Conservation (phyloP, 2,329 filamentous ascomycete species). For the Hypomyces perniciosus region DNA sequence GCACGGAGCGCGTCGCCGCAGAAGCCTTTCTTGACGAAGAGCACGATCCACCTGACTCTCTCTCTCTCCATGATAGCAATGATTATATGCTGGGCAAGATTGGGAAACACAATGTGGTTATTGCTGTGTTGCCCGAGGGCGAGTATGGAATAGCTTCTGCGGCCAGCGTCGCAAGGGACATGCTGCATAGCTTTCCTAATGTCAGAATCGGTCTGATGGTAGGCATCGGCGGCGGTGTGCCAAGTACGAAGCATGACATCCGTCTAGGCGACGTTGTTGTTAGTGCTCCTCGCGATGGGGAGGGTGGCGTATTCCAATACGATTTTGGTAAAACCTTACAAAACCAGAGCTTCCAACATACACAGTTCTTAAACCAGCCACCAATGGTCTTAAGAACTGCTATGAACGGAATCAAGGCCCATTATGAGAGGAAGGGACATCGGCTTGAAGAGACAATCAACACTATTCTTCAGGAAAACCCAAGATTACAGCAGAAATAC, state of each 20-base stretch:
- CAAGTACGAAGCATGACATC: constrained; percentile 27
- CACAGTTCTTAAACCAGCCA: no score
- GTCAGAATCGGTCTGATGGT: constrained; percentile 19
- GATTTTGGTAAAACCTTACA: no score
- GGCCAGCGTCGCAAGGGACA: constrained; percentile 20
- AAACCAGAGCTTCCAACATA: no score
- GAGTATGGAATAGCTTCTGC: constrained; percentile 13
- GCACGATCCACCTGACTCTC: constrained; percentile 25
- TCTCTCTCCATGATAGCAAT: constrained; percentile 11
- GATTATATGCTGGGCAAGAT: constrained; percentile 14
- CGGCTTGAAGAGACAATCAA: no score
- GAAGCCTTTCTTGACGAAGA: no score
- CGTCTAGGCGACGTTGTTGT: constrained; percentile 23
- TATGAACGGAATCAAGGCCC: no score
- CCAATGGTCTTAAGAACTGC: no score
- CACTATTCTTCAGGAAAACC: no score
- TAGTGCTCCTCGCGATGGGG: background rate
- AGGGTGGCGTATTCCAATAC: constrained; percentile 17
- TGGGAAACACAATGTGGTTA: constrained; percentile 16
- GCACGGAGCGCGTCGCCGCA: no score
- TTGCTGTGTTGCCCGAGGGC: constrained; percentile 12
- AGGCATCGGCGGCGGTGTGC: constrained; percentile 24
- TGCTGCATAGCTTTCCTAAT: constrained; percentile 25
- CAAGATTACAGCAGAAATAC: no score
- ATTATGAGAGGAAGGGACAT: no score